Conservation (phyloP, 805 yeast genomes). For the Candida verbasci region DNA sequence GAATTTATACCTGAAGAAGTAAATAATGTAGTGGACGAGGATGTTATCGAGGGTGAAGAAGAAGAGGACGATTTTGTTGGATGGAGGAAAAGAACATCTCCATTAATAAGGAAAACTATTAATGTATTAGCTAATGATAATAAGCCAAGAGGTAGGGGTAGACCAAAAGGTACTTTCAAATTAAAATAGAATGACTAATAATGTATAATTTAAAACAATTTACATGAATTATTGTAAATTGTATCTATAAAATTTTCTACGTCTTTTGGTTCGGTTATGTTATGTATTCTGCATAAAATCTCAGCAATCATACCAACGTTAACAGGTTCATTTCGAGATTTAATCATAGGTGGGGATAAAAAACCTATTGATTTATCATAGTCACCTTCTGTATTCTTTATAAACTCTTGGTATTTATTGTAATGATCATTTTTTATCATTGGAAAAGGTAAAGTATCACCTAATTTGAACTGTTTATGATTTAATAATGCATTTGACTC, state of each 20-base stretch:
- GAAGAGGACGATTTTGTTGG: slow-evolving; percentile 8
- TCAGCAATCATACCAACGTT: slow-evolving; percentile 75
- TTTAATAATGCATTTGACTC: slow-evolving; percentile 7
- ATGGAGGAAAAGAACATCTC: slow-evolving; percentile 2
- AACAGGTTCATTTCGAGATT: slow-evolving; percentile 92
- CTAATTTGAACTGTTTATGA: slow-evolving; percentile 29
- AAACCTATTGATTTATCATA: slow-evolving; percentile 17
- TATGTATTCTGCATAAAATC: slow-evolving; percentile 30
- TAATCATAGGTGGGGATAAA: slow-evolving; percentile 50
- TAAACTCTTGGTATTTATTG: slow-evolving; percentile 23
- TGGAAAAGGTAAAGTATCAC: slow-evolving; percentile 57
- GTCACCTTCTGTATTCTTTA: slow-evolving; percentile 8
- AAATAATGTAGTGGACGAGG: slow-evolving; percentile 7
- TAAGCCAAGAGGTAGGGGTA: slow-evolving; percentile 8
- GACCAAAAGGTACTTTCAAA: slow-evolving; percentile 11
- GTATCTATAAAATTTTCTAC: slow-evolving; percentile 29
- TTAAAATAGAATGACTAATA: slow-evolving; percentile 1
- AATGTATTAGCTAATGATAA: slow-evolving; percentile 4
- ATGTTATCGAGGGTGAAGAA: slow-evolving; percentile 13
- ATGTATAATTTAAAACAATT: slow-evolving; percentile 18
- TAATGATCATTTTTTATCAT: slow-evolving; percentile 62
- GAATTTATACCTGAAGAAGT: slow-evolving; percentile 18
- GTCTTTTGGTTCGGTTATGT: slow-evolving; percentile 22
- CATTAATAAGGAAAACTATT: slow-evolving; percentile 8
- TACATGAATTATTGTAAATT: slow-evolving; percentile 32